Evolutionary conservation across 2,329 filamentous ascomycete species (phyloP).

Genomic region (Hypoxylon sp.): DNA sequence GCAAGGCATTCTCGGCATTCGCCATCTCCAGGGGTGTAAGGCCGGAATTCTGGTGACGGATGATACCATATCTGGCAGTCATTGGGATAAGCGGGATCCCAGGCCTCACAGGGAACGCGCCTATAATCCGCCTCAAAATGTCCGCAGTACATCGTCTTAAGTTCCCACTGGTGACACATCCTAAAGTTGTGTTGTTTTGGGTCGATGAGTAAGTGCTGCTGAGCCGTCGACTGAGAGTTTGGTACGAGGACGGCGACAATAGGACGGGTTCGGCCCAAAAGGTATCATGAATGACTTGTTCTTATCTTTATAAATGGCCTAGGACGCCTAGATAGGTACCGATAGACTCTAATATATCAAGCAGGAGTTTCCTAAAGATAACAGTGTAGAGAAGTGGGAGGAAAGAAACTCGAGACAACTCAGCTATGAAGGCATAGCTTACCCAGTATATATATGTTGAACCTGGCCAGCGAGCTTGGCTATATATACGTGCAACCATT

Average conservation of each 20-base stretch:
- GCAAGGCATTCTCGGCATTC: neutral
- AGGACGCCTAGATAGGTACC: no score
- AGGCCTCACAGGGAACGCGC: neutral
- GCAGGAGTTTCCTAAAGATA: no score
- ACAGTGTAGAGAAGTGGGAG: no score
- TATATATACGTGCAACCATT: no score
- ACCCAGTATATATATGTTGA: no score
- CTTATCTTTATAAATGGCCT: neutral
- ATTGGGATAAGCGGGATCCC: no score
- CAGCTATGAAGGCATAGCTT: no score
- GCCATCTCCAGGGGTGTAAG: neutral
- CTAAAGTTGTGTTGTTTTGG: neutral
- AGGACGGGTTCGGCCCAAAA: neutral
- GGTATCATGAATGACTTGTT: neutral
- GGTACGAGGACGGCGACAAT: neutral
- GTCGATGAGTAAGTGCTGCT: neutral
- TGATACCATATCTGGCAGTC: conserved; percentile 2
- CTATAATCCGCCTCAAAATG: conserved; percentile 2
- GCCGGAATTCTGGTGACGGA: neutral
- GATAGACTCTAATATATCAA: no score
- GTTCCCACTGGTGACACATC: conserved; percentile 20
- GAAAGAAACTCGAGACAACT: no score
- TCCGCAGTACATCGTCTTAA: conserved; percentile 12
- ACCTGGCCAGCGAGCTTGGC: no score
- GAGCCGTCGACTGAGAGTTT: neutral